Evolutionary conservation across 257 asterid species (phyloP).

Genomic region (Rauvolfia tetraphylla): DNA sequence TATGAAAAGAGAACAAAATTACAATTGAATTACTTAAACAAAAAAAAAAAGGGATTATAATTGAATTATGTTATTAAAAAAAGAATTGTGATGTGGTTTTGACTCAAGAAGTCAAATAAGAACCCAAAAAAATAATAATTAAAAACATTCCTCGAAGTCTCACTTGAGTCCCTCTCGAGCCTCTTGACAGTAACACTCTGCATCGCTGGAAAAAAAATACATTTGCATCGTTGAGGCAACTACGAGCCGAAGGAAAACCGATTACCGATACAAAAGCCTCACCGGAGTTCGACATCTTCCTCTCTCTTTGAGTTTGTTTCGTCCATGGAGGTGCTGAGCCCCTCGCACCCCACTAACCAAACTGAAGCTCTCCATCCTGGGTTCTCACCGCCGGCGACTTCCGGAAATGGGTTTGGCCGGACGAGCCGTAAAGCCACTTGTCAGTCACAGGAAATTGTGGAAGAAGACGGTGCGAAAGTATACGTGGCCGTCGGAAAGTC

Average conservation of each 20-base stretch:
- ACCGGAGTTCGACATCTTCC: background rate
- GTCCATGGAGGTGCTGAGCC: slow-evolving; percentile 34
- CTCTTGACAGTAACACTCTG: too few species aligned
- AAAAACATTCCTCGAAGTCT: slow-evolving; percentile 7
- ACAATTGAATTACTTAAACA: too few species aligned
- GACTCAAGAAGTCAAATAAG: too few species aligned
- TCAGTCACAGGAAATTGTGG: slow-evolving; percentile 23
- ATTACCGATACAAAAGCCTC: background rate
- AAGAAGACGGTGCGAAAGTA: slow-evolving; percentile 38
- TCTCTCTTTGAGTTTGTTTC: background rate
- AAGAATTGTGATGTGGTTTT: too few species aligned
- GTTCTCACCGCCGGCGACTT: slow-evolving; percentile 19
- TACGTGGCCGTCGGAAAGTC: slow-evolving; percentile 76
- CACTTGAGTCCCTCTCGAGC: background rate
- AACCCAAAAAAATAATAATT: background rate
- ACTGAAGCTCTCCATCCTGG: slow-evolving; percentile 21
- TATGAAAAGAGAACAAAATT: too few species aligned
- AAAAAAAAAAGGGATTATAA: too few species aligned
- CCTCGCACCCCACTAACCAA: slow-evolving; percentile 22
- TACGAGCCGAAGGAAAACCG: background rate
- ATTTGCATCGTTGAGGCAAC: background rate
- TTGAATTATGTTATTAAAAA: too few species aligned
- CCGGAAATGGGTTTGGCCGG: slow-evolving; percentile 20
- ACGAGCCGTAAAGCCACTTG: slow-evolving; percentile 18
- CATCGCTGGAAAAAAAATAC: background rate